These are phyloP conservation scores for Dactylellina drechsleri DNA, from an alignment of 2,329 filamentous ascomycete species.

Conservation along the genomic window DNA sequence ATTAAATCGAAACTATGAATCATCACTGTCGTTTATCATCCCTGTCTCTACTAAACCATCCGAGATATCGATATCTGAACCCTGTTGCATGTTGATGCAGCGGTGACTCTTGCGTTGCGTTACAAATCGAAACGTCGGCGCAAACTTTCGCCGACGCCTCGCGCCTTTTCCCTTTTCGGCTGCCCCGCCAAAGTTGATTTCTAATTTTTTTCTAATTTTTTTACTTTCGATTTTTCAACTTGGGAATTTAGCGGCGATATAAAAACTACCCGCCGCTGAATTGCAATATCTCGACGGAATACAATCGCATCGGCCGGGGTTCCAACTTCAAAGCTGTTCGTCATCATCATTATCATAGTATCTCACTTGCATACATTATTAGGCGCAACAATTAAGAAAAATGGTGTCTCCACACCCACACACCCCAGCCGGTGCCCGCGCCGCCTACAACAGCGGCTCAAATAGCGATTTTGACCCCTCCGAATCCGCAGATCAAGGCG, in stretches of 20 bases:
- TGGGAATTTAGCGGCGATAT: constrained; percentile 19
- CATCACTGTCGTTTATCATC: background rate
- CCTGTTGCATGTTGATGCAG: background rate
- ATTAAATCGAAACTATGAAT: constrained; percentile 16
- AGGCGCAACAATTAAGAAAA: background rate
- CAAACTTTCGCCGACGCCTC: constrained; percentile 46
- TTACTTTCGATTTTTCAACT: background rate
- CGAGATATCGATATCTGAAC: too few species aligned
- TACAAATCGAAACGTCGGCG: constrained; percentile 47
- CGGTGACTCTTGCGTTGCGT: constrained; percentile 28
- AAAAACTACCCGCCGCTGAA: constrained; percentile 14
- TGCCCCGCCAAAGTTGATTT: constrained; percentile 54
- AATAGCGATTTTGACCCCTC: constrained; percentile 35
- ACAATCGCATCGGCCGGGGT: too few species aligned
- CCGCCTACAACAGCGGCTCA: constrained; percentile 38
- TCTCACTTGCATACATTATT: background rate
- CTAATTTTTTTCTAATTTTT: constrained; percentile 40
- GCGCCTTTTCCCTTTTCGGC: constrained; percentile 33
- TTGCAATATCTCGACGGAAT: too few species aligned
- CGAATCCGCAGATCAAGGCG: constrained; percentile 61
- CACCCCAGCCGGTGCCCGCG: constrained; percentile 37
- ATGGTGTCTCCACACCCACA: constrained; percentile 50
- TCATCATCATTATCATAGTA: constrained; percentile 9
- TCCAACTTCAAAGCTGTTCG: too few species aligned
- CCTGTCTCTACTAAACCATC: too few species aligned